Evolutionary conservation across 495 filamentous ascomycete species (phyloP), one percentile per base, ranked within the genome.

Genomic region (Hypoxylon fragiforme): DNA sequence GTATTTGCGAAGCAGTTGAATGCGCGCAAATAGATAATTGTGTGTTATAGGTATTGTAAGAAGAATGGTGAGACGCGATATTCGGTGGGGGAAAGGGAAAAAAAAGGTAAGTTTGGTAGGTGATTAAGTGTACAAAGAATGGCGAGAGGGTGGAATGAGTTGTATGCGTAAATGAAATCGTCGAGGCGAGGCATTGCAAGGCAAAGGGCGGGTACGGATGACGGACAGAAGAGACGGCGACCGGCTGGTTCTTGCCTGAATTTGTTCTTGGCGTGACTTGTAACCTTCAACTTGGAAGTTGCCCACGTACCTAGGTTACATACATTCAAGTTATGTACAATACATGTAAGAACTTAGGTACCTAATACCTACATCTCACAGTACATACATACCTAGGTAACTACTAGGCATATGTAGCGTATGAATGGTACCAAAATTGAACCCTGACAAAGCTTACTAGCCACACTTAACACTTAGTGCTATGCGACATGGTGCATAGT

Each of bases 91-190:
- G 15, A 45, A 44, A 52, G 44, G 50, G 53, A 40, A n/a, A n/a
- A n/a, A n/a, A n/a, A 48, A 12, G 31, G 12, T 5, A 34, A 34
- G 4, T 7, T 6, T 3, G 12, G 11, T 7, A 34, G 26, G 31
- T n/a, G 24, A 9, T 57, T 22, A 39, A 38, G 32, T 42, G 53
- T 58, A 58, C 49, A 58, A 63, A 58, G 54, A 62, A 62, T 56
- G 59, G 59, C 49, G 54, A 51, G 60, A 63, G 54, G n/a, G 49
- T 58, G 49, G 60, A 63, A 58, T 59, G 49, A 53, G 54, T 57
- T 54, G n/a, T 44, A 62, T 50, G 59, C 45, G 46, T 57, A 36
- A 51, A 50, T 40, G 38, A 62, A 62, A 58, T 58, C 48, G 49
- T 62, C 59, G 59, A 62, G 59, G 59, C 59, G 26, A 62, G 59